These are phyloP conservation scores for Clavaria fumosa DNA, from an alignment of 768 basidiomycete genomes.

Conservation along the genomic window DNA sequence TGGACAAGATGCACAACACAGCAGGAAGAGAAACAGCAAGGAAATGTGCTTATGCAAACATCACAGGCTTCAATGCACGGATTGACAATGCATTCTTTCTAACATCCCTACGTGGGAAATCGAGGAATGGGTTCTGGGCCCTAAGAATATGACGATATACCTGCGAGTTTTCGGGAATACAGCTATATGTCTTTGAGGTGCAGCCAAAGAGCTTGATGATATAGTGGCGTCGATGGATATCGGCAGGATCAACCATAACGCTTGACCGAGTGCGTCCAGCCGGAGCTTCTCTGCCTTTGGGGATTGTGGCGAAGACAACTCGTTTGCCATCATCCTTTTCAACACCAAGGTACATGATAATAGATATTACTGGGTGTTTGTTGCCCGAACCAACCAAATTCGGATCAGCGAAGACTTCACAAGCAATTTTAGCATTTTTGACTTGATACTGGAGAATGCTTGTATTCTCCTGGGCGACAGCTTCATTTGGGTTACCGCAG, in stretches of 20 bases:
- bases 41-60: too few species aligned
- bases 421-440: not conserved
- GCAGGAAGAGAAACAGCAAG: too few species aligned
- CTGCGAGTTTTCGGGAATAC: constrained; percentile 1
- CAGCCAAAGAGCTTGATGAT: constrained; percentile 1
- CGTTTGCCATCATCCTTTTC: constrained; percentile 3
- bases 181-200: constrained; percentile 1
- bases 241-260: not conserved
- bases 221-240: not conserved
- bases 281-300: constrained; percentile 1
- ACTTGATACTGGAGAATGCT: constrained; percentile 1
- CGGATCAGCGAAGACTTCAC: not conserved
- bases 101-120: not conserved
- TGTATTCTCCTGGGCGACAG: not conserved
- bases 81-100: not conserved
- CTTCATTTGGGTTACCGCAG: constrained; percentile 3
- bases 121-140: constrained; percentile 1
- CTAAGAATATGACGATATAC: not conserved
- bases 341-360: constrained; percentile 1
- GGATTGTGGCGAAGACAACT: not conserved
- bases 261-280: not conserved
- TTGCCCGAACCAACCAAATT: constrained; percentile 1
- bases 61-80: constrained; percentile 1
- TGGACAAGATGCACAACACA: too few species aligned
- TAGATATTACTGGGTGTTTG: not conserved